Base-by-base conservation (phyloP, 2,329 filamentous ascomycete genomes). In the Dothideomycetes sp. region DNA sequence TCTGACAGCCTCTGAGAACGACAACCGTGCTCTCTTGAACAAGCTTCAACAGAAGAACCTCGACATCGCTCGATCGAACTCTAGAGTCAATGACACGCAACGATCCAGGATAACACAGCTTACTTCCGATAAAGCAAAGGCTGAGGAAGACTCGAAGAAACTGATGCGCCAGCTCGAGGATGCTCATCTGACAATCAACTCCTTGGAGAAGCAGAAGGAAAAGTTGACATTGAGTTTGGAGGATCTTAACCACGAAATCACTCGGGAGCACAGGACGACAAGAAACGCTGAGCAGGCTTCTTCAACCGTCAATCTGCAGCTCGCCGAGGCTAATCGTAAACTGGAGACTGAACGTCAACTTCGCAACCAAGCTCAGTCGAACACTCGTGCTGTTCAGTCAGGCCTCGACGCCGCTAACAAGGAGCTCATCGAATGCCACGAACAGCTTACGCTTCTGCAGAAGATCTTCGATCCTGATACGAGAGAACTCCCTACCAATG, bases 21-120 rank as follows among this genome's bases (percentile, higher is more conserved):
- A 96, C 63, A 96, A 96, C 54, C 81, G 86, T 37, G 82, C 87
- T 4, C 69, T 98, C n/a, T 73, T 96, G 49, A 96, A 95, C 66
- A 96, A 96, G 63, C 73, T 98, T 13, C 89, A 96, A 55, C 89
- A 96, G 55, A 96, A 96, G 68, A 91, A 93, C 20, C 73, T 98
- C 5, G 89, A 98, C 57, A 93, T 98, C 59, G 89, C 89, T 28
- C 78, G 91, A 32, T 91, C 89, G 1, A 85, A 78, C 45, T 94
- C 88, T 4, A 81, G 82, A 45, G 89, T 84, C 20, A 87, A 76
- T 46, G 89, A 96, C 51, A 84, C 79, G 22, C 84, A 87, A 33
- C 80, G 88, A 25, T 73, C 80, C 2, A 83, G 91, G 50, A 69
- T 95, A 33, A 62, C 76, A 27, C 78, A 80, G 44, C 67, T 95